A percentile compares a stretch with the other conserved stretches of the same genome.
Conservation (phyloP, 805 yeast genomes). For the Wickerhamomyces subpelliculosus region DNA sequence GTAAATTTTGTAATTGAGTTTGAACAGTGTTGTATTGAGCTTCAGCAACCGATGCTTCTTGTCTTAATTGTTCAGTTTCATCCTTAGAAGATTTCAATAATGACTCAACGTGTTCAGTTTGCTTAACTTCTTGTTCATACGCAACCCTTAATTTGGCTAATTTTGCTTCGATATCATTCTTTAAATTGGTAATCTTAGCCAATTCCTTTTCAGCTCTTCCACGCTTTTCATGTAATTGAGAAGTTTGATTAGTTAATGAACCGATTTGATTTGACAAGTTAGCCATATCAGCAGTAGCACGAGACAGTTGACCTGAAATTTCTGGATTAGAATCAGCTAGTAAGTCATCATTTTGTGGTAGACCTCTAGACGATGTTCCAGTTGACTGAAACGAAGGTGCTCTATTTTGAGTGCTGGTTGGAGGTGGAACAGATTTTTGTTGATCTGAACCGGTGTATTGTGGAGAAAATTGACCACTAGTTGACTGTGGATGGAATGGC, state of each 20-base stretch:
- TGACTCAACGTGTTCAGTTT: conserved; percentile 65
- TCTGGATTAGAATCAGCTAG: conserved; percentile 44
- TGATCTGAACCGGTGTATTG: no score
- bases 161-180: conserved; percentile 68
- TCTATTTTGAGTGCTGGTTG: conserved; percentile 4
- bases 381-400: conserved; percentile 2
- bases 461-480: no score
- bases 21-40: conserved; percentile 72
- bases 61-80: conserved; percentile 63
- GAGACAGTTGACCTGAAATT: conserved; percentile 60
- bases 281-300: conserved; percentile 80
- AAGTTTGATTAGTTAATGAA: conserved; percentile 70
- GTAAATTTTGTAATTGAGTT: conserved; percentile 53
- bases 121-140: conserved; percentile 73
- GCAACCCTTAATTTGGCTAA: conserved; percentile 57
- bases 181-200: conserved; percentile 55
- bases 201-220: conserved; percentile 73
- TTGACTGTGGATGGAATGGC: no score
- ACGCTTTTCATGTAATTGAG: conserved; percentile 62
- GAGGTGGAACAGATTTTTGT: no score
- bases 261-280: conserved; percentile 79
- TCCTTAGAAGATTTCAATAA: conserved; percentile 49
- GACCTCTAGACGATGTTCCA: conserved; percentile 5
- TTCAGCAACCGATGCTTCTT: conserved; percentile 70
- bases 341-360: conserved; percentile 35